These are phyloP conservation scores for Ceratocystiopsis minuta DNA, from an alignment of 2,329 filamentous ascomycete species.

Conservation along the genomic window DNA sequence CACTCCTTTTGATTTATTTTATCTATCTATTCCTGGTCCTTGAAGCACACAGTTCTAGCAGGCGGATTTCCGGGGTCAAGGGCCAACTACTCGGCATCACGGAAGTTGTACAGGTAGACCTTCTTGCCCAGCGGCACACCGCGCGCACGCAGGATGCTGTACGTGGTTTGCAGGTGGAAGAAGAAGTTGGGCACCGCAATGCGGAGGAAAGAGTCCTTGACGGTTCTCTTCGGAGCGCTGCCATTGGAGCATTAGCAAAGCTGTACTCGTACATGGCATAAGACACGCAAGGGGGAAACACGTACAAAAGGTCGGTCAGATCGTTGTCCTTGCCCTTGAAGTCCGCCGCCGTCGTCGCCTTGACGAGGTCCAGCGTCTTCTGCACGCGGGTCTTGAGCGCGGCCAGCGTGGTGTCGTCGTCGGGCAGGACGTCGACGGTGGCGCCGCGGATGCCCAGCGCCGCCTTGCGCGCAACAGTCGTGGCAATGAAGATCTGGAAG, in stretches of 20 bases:
- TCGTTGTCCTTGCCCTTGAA: constrained; percentile 13
- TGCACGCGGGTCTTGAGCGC: constrained; percentile 15
- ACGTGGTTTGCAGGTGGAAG: constrained; percentile 40
- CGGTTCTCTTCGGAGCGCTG: constrained; percentile 7
- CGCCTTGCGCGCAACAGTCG: constrained; percentile 14
- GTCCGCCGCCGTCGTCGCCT: constrained; percentile 11
- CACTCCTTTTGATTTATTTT: no score
- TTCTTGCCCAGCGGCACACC: constrained; percentile 40
- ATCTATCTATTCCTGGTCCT: no score
- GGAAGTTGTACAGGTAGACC: constrained; percentile 26
- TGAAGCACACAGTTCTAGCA: no score
- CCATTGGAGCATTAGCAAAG: not conserved
- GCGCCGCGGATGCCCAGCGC: constrained; percentile 13
- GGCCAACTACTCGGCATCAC: no score
- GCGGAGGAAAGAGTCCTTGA: constrained; percentile 21
- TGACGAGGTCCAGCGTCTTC: constrained; percentile 15
- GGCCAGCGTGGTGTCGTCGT: constrained; percentile 17
- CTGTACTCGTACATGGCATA: no score
- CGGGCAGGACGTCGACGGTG: constrained; percentile 10
- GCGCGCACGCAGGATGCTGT: constrained; percentile 35
- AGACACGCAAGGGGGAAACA: no score
- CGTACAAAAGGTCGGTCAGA: no score
- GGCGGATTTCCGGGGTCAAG: no score
- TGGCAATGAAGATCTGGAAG: constrained; percentile 18
- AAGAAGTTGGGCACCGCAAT: constrained; percentile 36